Base-by-base conservation (phyloP, 2,329 filamentous ascomycete species). In the Sporothrix pseudoabietina region DNA sequence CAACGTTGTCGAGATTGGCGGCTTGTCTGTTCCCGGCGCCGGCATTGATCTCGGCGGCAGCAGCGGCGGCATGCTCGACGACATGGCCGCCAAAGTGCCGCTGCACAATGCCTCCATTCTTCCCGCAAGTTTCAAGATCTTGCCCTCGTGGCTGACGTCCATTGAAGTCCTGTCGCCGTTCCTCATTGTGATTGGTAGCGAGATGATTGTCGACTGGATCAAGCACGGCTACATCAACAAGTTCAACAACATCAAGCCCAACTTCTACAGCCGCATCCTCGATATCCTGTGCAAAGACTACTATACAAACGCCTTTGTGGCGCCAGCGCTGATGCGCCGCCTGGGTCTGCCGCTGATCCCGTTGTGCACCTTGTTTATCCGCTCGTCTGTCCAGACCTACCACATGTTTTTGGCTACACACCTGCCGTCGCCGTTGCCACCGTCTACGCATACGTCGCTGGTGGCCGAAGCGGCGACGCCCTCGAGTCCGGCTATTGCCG, bases 211-310 rank as follows among this genome's bases (percentile, higher is more conserved):
- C 1, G 96, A 99, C 82, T 94, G 93, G 88, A 88, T 98, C 81
- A 99, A 99, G 81, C 97, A 99, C 80, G 94, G 94, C 30, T 99
- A 98, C 80, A 97, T 99, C 80, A 94, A 91, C 80, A 99, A 99
- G 80, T 99, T 99, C 84, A 99, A 99, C 85, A 97, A 97, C 78
- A 94, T 94, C 77, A 95, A 96, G 76, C 96, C 96, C 3, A 89
- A 88, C 7, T 92, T 99, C 72, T 99, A 99, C 81, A 88, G 90
- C 71, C 90, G 94, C 32, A 97, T 96, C 79, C 87, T 98, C 19
- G 97, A 99, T 79, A 93, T 99, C 4, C 84, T 99, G 8, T 94
- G 94, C 77, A 98, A 98, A 81, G 96, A 99, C 81, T 99, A 99
- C 82, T 99, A 99, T 80, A 95, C 94, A 0, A 95, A 98, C 80